Conservation (phyloP, 805 yeast species). For the Teunomyces barrocoloradensis region DNA sequence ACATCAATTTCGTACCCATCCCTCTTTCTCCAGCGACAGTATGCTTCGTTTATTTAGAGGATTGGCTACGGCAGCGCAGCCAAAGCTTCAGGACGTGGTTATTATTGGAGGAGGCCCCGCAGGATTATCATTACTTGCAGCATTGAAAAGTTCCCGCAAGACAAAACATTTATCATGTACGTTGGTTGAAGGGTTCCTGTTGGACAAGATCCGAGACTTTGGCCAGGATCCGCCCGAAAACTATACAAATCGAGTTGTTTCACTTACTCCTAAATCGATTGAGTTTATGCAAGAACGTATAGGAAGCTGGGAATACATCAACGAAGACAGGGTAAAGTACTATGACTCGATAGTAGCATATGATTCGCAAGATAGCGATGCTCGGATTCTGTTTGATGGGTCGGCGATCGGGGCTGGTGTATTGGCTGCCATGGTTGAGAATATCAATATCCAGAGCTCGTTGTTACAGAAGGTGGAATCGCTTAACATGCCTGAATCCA, state of each 20-base stretch:
- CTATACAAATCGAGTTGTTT: slow-evolving; percentile 78
- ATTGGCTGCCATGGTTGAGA: slow-evolving; percentile 84
- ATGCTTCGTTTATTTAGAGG: slow-evolving; percentile 6
- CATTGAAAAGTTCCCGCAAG: slow-evolving; percentile 64
- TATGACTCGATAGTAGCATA: slow-evolving; percentile 83
- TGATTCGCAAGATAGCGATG: slow-evolving; percentile 68
- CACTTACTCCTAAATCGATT: slow-evolving; percentile 80
- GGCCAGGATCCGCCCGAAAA: slow-evolving; percentile 40
- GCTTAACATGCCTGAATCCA: slow-evolving; percentile 19
- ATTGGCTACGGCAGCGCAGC: slow-evolving; percentile 7
- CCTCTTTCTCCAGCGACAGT: neutral
- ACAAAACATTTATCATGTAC: slow-evolving; percentile 61
- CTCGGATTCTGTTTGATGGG: slow-evolving; percentile 69
- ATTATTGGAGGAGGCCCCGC: slow-evolving; percentile 98
- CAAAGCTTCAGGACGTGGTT: slow-evolving; percentile 56
- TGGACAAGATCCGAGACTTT: slow-evolving; percentile 53
- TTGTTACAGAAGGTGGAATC: slow-evolving; percentile 49
- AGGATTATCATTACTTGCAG: slow-evolving; percentile 82
- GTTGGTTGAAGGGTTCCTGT: slow-evolving; percentile 69
- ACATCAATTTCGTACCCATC: neutral
- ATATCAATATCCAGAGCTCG: slow-evolving; percentile 76
- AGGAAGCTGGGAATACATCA: slow-evolving; percentile 73
- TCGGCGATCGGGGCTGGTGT: slow-evolving; percentile 40
- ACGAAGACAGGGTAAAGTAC: slow-evolving; percentile 67
- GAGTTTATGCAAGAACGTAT: slow-evolving; percentile 57